Conservation (phyloP, 176 grass and related monocot species). For the Triticum dicoccoides region DNA sequence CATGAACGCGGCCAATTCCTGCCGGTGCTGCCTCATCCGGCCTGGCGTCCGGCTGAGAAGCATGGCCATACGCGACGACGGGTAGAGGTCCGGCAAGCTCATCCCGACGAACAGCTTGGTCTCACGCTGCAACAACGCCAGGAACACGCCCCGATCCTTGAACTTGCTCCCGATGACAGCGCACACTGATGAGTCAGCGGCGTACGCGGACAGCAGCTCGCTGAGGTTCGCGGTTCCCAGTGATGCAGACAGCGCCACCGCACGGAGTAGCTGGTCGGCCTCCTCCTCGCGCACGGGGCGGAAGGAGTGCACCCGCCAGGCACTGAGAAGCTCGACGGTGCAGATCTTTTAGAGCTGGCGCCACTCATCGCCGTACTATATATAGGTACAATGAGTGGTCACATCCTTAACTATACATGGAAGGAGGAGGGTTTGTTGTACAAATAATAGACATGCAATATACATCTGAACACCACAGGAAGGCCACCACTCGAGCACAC, state of each 20-base stretch:
- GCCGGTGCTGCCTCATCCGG: not conserved
- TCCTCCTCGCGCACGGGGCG: not conserved
- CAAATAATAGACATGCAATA: no score
- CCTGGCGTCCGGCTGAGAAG: not conserved
- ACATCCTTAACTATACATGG: no score
- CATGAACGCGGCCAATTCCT: not conserved
- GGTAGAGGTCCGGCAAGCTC: conserved; percentile 45
- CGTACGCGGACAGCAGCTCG: not conserved
- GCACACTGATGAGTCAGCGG: conserved; percentile 15
- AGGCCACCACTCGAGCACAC: no score
- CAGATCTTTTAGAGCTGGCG: conserved; percentile 17
- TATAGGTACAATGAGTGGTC: no score
- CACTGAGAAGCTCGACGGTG: conserved; percentile 21
- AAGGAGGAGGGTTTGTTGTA: no score
- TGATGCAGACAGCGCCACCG: not conserved
- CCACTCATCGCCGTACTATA: conserved; percentile 1
- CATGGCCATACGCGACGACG: conserved; percentile 31
- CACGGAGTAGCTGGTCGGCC: not conserved
- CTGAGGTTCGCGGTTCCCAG: not conserved
- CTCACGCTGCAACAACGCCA: not conserved
- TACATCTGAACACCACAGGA: no score
- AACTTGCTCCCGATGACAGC: conserved; percentile 15
- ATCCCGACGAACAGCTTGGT: conserved; percentile 22
- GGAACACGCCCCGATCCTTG: not conserved
- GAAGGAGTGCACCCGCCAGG: conserved; percentile 1